phyloP scores from a whole-genome alignment of 306 rosid genomes.

The Macrotyloma uniflorum region DNA sequence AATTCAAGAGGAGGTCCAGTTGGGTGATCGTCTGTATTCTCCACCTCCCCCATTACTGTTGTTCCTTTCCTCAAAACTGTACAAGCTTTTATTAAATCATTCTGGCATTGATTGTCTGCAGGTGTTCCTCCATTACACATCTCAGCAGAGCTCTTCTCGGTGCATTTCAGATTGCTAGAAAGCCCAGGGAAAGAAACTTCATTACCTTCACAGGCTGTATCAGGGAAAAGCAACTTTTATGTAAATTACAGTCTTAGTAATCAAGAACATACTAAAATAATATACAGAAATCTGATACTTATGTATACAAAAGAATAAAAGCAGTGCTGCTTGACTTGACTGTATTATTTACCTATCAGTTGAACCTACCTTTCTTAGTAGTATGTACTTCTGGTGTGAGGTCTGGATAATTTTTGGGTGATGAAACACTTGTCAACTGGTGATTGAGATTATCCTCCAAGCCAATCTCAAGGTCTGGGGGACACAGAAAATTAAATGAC shows the following conservation, averaged over 20 bases:
- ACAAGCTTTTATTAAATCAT: slow-evolving; percentile 39
- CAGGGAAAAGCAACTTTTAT: slow-evolving; percentile 27
- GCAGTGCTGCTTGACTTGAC: slow-evolving; percentile 7
- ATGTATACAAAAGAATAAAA: slow-evolving; percentile 22
- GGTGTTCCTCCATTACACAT: slow-evolving; percentile 49
- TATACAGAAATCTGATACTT: slow-evolving; percentile 8
- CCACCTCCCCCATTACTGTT: slow-evolving; percentile 36
- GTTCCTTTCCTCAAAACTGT: slow-evolving; percentile 33
- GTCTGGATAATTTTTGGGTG: slow-evolving; percentile 41
- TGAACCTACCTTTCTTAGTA: slow-evolving; percentile 49
- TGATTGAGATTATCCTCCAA: slow-evolving; percentile 48
- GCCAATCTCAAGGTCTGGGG: slow-evolving; percentile 56
- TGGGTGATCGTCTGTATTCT: slow-evolving; percentile 41
- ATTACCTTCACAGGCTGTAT: slow-evolving; percentile 55
- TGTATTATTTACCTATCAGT: slow-evolving; percentile 11
- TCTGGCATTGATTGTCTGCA: slow-evolving; percentile 43
- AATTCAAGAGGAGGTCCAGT: slow-evolving; percentile 41
- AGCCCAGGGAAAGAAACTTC: slow-evolving; percentile 51
- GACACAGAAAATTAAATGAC: slow-evolving; percentile 37
- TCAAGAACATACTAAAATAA: slow-evolving; percentile 27
- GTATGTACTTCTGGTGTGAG: slow-evolving; percentile 47
- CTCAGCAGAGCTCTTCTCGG: slow-evolving; percentile 48
- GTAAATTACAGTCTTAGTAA: slow-evolving; percentile 45
- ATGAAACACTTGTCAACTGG: slow-evolving; percentile 36
- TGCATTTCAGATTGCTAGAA: slow-evolving; percentile 46